Evolutionary conservation across 2,329 filamentous ascomycete species (phyloP).

Genomic region (Didymella pinodella): DNA sequence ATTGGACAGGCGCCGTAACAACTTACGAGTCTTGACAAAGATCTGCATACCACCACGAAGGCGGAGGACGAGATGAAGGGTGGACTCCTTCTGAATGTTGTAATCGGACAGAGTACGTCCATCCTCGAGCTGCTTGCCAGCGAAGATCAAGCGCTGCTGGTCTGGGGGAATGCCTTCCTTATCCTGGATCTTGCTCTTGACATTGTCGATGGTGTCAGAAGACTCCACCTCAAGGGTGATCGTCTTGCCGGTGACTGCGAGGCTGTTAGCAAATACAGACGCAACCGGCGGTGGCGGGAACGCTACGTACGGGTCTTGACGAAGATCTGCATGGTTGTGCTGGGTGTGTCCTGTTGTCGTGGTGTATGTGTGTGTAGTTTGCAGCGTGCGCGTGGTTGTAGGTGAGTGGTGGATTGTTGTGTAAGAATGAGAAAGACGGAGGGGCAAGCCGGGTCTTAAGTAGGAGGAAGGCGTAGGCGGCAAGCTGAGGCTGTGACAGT

Average conservation of each 20-base stretch:
- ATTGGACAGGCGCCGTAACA: constrained; percentile 33
- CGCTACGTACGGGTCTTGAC: constrained; percentile 86
- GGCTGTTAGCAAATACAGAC: constrained; percentile 44
- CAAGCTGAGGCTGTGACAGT: constrained; percentile 47
- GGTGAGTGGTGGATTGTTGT: constrained; percentile 22
- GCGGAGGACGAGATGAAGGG: constrained; percentile 77
- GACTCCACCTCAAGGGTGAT: constrained; percentile 73
- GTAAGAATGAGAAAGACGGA: constrained; percentile 25
- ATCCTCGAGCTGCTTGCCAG: constrained; percentile 96
- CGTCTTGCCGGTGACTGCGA: constrained; percentile 70
- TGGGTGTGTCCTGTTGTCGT: constrained; percentile 16
- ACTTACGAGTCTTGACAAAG: constrained; percentile 66
- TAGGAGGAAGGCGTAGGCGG: constrained; percentile 38
- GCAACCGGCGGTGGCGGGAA: constrained; percentile 32
- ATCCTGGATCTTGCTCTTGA: constrained; percentile 96
- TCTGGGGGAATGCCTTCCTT: constrained; percentile 98
- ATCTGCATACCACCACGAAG: constrained; percentile 72
- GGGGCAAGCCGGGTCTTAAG: constrained; percentile 41
- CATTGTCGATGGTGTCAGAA: constrained; percentile 92
- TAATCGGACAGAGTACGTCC: constrained; percentile 90
- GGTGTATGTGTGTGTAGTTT: constrained; percentile 24
- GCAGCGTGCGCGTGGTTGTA: constrained; percentile 18
- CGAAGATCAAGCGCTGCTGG: constrained; percentile 96
- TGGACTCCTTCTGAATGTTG: constrained; percentile 89
- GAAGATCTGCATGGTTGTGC: constrained; percentile 85